Percentiles rank a stretch among this genome's conserved stretches.
phyloP scores from a whole-genome alignment of 805 yeast genomes.

The Metschnikowia peoriensis region DNA sequence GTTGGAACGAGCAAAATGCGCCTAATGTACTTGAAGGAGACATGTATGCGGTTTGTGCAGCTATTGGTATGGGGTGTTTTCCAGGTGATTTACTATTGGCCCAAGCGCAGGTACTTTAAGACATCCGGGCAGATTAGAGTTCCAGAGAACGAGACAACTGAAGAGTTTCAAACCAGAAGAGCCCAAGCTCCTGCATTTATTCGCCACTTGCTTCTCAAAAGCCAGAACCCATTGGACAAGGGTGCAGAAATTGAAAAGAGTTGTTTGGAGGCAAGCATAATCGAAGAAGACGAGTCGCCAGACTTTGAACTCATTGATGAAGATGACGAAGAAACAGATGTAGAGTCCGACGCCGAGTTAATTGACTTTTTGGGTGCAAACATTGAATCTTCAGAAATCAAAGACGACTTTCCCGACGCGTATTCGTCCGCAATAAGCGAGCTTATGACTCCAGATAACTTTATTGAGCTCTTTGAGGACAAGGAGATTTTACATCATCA shows the following conservation, averaged over 20 bases:
- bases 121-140: neutral
- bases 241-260: too few species aligned
- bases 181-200: conserved; percentile 28
- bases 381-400: neutral
- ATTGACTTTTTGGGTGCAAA: neutral
- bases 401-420: neutral
- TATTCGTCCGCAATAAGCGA: conserved; percentile 9
- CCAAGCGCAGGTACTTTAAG: neutral
- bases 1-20: conserved; percentile 24
- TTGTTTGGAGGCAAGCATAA: neutral
- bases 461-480: conserved; percentile 15
- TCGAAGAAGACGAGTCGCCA: conserved; percentile 13
- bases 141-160: conserved; percentile 1
- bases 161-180: conserved; percentile 5
- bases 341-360: conserved; percentile 9
- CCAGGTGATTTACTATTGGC: neutral
- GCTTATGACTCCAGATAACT: conserved; percentile 14
- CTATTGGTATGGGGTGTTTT: conserved; percentile 18
- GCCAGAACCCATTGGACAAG: neutral
- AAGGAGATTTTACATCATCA: conserved; percentile 29
- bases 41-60: conserved; percentile 21
- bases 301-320: conserved; percentile 9
- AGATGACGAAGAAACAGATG: conserved; percentile 8
- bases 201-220: conserved; percentile 12
- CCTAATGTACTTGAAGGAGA: conserved; percentile 19